These are phyloP conservation scores for Phytophthora meadii DNA, from an alignment of 352 stramenopile genomes.

Conservation along the genomic window DNA sequence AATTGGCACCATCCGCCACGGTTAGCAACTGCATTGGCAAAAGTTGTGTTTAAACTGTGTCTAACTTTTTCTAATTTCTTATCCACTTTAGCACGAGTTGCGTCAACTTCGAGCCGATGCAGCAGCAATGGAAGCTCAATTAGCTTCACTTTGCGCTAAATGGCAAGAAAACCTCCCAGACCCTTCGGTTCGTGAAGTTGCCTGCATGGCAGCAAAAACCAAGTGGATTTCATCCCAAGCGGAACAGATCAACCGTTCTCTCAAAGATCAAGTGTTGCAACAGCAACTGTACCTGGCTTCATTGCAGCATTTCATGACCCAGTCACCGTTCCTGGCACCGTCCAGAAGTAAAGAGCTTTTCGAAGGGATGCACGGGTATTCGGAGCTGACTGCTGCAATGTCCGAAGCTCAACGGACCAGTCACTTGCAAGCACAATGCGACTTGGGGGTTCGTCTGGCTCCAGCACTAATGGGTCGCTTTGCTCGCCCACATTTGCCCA, in stretches of 20 bases:
- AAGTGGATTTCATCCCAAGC: slow-evolving; percentile 62
- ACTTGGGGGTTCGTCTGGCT: slow-evolving; percentile 37
- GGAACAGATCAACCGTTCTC: slow-evolving; percentile 55
- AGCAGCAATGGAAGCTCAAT: slow-evolving; percentile 45
- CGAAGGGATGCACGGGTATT: slow-evolving; percentile 52
- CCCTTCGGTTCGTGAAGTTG: slow-evolving; percentile 35
- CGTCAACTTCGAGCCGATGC: slow-evolving; percentile 54
- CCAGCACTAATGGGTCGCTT: slow-evolving; percentile 53
- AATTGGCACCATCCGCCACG: slow-evolving; percentile 43
- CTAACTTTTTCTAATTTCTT: slow-evolving; percentile 3
- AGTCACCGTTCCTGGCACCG: slow-evolving; percentile 53
- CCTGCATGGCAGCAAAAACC: slow-evolving; percentile 56
- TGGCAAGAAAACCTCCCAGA: slow-evolving; percentile 54
- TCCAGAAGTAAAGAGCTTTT: slow-evolving; percentile 65
- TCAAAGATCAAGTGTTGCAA: slow-evolving; percentile 67
- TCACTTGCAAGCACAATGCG: slow-evolving; percentile 46
- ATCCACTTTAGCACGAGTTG: slow-evolving; percentile 53
- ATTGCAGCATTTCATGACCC: slow-evolving; percentile 57
- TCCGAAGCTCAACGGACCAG: slow-evolving; percentile 31
- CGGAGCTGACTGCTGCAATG: slow-evolving; percentile 27
- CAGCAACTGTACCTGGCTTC: slow-evolving; percentile 73
- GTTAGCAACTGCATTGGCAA: slow-evolving; percentile 18
- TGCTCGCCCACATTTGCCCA: slow-evolving; percentile 35
- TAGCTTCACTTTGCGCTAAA: slow-evolving; percentile 49
- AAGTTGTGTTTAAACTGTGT: background rate